Percentiles rank a stretch among this genome's conserved stretches.
phyloP scores from a whole-genome alignment of 2,329 filamentous ascomycete species.

The Raffaelea arxii region DNA sequence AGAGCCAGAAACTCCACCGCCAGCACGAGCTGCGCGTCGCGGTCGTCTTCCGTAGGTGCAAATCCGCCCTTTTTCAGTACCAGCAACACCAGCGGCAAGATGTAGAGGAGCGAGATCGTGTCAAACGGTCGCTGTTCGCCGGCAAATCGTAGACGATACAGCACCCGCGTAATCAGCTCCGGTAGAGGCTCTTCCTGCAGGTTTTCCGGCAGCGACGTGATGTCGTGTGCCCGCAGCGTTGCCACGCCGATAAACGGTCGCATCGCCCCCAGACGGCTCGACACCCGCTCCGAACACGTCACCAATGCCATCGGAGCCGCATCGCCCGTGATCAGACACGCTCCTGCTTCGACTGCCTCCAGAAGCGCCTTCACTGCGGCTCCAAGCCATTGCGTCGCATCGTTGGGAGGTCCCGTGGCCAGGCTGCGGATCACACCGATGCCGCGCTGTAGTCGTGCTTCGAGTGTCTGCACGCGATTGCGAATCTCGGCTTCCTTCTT shows the following conservation, averaged over 20 bases:
- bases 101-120: conserved; percentile 75
- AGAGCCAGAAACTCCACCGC: conserved; percentile 82
- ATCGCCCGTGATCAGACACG: conserved; percentile 72
- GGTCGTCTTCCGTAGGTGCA: conserved; percentile 62
- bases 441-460: conserved; percentile 66
- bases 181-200: conserved; percentile 74
- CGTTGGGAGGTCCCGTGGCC: conserved; percentile 78
- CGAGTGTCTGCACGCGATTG: conserved; percentile 56
- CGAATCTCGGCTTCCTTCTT: conserved; percentile 79
- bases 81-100: conserved; percentile 70
- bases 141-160: conserved; percentile 84
- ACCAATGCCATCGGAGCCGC: conserved; percentile 70
- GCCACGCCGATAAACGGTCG: conserved; percentile 81
- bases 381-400: conserved; percentile 81
- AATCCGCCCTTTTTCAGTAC: conserved; percentile 74
- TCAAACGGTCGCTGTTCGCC: conserved; percentile 94
- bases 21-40: conserved; percentile 81
- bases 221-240: conserved; percentile 68
- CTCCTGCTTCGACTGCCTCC: conserved; percentile 67
- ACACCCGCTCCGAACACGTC: conserved; percentile 65
- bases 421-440: conserved; percentile 79
- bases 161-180: conserved; percentile 72
- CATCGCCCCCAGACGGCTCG: conserved; percentile 63
- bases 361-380: conserved; percentile 66
- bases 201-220: conserved; percentile 61